Evolutionary conservation across 768 basidiomycete genomes (phyloP).

Genomic region (Tylopilus felleus): DNA sequence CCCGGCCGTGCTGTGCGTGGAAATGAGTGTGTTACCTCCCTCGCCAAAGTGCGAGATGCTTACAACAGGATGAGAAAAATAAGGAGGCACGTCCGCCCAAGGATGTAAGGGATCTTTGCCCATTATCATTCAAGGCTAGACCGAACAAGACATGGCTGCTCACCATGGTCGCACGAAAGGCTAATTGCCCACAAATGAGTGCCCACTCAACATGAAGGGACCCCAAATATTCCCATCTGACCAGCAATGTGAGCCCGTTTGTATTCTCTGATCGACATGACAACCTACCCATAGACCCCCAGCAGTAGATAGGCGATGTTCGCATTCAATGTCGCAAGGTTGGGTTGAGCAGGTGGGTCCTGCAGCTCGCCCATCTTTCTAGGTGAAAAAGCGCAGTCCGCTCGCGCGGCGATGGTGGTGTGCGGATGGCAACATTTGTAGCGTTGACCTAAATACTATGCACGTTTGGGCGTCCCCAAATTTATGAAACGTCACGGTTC

Average conservation of each 20-base stretch:
- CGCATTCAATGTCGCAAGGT: neutral
- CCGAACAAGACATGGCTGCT: neutral
- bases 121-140: neutral
- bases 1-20: neutral
- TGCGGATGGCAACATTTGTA: neutral
- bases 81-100: constrained; percentile 14
- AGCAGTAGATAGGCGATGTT: constrained; percentile 11
- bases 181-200: constrained; percentile 9
- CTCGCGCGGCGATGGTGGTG: neutral
- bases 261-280: neutral
- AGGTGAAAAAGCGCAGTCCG: neutral
- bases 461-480: neutral
- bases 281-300: constrained; percentile 23
- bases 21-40: neutral
- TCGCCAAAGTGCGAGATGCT: neutral
- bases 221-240: constrained; percentile 24
- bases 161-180: constrained; percentile 21
- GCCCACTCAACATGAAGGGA: constrained; percentile 17
- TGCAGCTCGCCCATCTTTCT: constrained; percentile 1
- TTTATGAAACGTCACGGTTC: neutral
- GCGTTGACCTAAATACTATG: neutral
- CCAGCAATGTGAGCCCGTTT: neutral
- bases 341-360: neutral
- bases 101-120: constrained; percentile 20
- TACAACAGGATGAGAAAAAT: constrained; percentile 9